These are phyloP conservation scores for Xylaria curta DNA, from an alignment of 495 filamentous ascomycete species.

Conservation along the genomic window DNA sequence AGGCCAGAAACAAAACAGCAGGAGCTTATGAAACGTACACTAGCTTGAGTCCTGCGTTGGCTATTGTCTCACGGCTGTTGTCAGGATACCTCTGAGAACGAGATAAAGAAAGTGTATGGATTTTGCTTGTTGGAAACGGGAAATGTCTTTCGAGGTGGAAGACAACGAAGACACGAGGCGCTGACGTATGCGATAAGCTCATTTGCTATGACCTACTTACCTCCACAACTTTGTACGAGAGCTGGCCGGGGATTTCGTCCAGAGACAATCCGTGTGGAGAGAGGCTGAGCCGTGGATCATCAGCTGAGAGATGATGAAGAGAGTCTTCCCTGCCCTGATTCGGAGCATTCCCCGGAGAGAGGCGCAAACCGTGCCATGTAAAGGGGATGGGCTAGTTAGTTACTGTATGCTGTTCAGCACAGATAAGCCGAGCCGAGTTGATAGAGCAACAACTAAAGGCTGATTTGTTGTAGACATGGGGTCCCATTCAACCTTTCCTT, in stretches of 20 bases:
- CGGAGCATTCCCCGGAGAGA: neutral
- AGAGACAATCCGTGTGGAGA: neutral
- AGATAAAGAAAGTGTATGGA: neutral
- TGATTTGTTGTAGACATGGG: constrained; percentile 1
- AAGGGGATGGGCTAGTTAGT: constrained; percentile 4
- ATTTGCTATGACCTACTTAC: neutral
- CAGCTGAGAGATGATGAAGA: constrained; percentile 26
- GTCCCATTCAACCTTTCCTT: neutral
- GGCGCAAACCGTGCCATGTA: neutral
- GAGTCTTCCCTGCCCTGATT: neutral
- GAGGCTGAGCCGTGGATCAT: constrained; percentile 23
- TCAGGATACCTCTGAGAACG: neutral
- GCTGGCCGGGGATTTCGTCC: neutral
- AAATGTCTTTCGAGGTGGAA: constrained; percentile 7
- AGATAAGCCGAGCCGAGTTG: neutral
- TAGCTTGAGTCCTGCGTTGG: neutral
- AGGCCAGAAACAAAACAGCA: neutral
- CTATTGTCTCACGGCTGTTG: neutral
- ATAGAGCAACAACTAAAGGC: neutral
- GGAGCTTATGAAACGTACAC: neutral
- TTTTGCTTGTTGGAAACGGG: neutral
- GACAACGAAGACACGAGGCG: neutral
- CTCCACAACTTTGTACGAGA: constrained; percentile 9
- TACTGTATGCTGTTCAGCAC: neutral
- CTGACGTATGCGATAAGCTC: constrained; percentile 25